phyloP scores from a whole-genome alignment of 345 rosid genomes.

The Aethionema arabicum region DNA sequence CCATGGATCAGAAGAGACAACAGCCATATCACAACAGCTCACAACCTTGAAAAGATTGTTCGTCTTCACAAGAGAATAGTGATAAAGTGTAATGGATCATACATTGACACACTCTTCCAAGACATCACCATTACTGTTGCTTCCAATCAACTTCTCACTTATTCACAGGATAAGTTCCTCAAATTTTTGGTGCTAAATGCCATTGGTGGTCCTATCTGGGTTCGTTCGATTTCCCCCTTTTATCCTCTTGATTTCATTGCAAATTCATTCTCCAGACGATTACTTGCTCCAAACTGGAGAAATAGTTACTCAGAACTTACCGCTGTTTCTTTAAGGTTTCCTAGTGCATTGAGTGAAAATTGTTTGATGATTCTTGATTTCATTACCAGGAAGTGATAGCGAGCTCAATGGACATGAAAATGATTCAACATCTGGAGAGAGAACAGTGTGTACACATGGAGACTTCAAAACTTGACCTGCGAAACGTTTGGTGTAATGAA shows the following conservation, averaged over 20 bases:
- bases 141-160: constrained; percentile 49
- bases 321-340: not conserved
- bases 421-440: constrained; percentile 44
- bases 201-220: constrained; percentile 57
- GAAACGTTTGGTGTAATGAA: constrained; percentile 63
- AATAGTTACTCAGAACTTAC: not conserved
- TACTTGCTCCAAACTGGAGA: not conserved
- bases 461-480: constrained; percentile 39
- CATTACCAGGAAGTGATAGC: constrained; percentile 52
- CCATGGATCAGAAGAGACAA: constrained; percentile 38
- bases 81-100: constrained; percentile 52
- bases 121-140: constrained; percentile 47
- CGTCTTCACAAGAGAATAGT: constrained; percentile 52
- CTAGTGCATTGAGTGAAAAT: not conserved
- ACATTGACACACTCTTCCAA: constrained; percentile 53
- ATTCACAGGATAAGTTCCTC: constrained; percentile 60
- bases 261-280: not conserved
- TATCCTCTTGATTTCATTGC: not conserved
- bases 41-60: constrained; percentile 59
- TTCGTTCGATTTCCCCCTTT: constrained; percentile 43
- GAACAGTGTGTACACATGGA: constrained; percentile 48
- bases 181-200: constrained; percentile 51
- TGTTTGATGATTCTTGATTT: not conserved
- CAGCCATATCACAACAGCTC: constrained; percentile 35
- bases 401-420: constrained; percentile 44